A percentile compares a stretch with the other conserved stretches of the same genome.
Conservation (phyloP, 495 filamentous ascomycete species). For the Hyaloscypha variabilis region DNA sequence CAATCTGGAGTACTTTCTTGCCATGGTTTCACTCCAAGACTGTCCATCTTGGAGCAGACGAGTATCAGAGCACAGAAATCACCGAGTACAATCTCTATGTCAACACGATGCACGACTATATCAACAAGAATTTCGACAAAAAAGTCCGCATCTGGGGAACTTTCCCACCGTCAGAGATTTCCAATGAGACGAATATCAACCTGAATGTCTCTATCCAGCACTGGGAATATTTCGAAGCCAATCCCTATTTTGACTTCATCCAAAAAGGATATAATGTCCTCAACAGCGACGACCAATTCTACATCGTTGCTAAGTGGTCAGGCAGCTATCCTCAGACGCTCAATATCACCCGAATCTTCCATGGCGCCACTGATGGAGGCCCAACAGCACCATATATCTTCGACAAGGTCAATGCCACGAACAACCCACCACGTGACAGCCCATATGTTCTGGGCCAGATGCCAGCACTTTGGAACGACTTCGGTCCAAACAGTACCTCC, state of each 20-base stretch:
- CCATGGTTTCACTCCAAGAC: constrained; percentile 56
- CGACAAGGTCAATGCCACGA: constrained; percentile 43
- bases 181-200: constrained; percentile 45
- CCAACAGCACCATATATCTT: constrained; percentile 50
- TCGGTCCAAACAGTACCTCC: constrained; percentile 48
- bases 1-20: constrained; percentile 52
- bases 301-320: constrained; percentile 51
- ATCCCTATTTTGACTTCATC: constrained; percentile 51
- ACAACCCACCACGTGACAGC: constrained; percentile 46
- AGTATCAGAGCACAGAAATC: constrained; percentile 42
- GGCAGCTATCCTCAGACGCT: constrained; percentile 45
- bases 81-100: constrained; percentile 52
- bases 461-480: constrained; percentile 55
- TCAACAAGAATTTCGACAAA: constrained; percentile 42
- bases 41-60: constrained; percentile 56
- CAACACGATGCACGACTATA: constrained; percentile 48
- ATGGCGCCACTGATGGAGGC: constrained; percentile 44
- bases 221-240: constrained; percentile 50
- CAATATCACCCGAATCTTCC: constrained; percentile 46
- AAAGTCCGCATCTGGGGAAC: constrained; percentile 56
- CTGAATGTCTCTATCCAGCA: constrained; percentile 48
- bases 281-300: constrained; percentile 54
- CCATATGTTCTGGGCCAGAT: constrained; percentile 46
- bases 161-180: constrained; percentile 41
- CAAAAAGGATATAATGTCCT: constrained; percentile 52